Base-by-base conservation (phyloP, 306 rosid genomes). In the Argentina anserina region DNA sequence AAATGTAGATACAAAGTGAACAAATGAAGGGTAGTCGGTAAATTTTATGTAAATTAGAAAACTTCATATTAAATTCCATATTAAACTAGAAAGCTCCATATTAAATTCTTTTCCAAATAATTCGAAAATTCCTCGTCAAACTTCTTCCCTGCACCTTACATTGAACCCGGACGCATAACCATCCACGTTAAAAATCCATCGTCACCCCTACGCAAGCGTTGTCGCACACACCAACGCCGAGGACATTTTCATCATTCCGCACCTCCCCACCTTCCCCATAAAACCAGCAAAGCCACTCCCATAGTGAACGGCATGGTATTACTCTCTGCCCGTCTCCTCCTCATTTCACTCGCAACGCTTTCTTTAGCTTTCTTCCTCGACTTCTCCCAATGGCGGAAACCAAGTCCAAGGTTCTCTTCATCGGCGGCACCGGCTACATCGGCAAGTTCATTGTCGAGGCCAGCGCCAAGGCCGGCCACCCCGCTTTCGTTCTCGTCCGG, bases 371-470 rank as follows among this genome's bases (percentile, higher is more conserved):
- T 37, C 28, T 0, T 29, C 31, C 46, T 65, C 65, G 18, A 20
- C 36, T 40, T 0, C 9, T 28, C 6, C 64, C 71, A 21, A 78
- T 78, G 78, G 78, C 73, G 0, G 28, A 45, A 17, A 74, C 79
- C 21, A 78, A 78, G 15, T 69, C 74, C 76, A 80, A 77, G 60
- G 52, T 84, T 55, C 73, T 84, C 75, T 11, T 80, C 75, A 60
- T 84, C 42, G 87, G 84, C 9, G 87, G 84, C 21, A 77, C 84
- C 2, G 80, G 82, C 1, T 77, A 80, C 59, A 77, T 77, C 41
- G 84, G 84, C 7, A 84, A 84, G 45, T 80, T 77, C 36, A 70
- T 84, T 0, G 87, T 74, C 36, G 82, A 77, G 72, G 84, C 87
- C 5, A 84, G 87, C 78, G 73, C 80, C 7, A 80, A 70, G 77